Evolutionary conservation across 352 stramenopile species (phyloP), one percentile per base, ranked within the genome.

Genomic region (Phytophthora hibernalis): DNA sequence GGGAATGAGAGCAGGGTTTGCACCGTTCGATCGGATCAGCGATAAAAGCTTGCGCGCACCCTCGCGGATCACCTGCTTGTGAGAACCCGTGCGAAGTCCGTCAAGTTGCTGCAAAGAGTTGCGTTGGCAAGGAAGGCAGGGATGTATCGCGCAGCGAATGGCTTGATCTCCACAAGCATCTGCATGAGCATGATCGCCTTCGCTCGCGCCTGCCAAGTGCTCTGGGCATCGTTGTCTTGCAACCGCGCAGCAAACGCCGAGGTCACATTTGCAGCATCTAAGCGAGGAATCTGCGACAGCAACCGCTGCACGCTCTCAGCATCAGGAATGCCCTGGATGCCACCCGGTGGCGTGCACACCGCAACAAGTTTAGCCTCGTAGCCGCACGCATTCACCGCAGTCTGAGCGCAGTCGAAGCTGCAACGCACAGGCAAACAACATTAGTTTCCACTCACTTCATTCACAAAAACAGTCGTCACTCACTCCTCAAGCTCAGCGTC

Each of bases 111-210:
- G 49, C 50, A 80, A 11, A 90, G 51, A 26, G 20, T 11, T 5
- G 43, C 2, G 51, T 79, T 65, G 13, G 65, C 31, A 3, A 48
- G 47, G 43, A 90, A 77, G 10, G 57, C 59, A 9, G 70, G 57
- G 22, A 86, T 33, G 33, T 81, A 87, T 15, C 45, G 47, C 1
- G 22, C 47, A 26, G 77, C 54, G 12, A 86, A 77, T 4, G 74
- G 59, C 18, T 72, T 67, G 51, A 79, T 79, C 56, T 90, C 78
- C 13, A 84, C 62, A n/a, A 90, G 40, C 52, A 84, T 61, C 38
- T 87, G 68, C 67, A 91, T 72, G 15, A 91, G 56, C 48, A 86
- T 68, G 28, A 91, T 60, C 20, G 68, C 57, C 60, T 87, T 90
- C 12, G 77, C 79, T 21, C 77, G 80, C 30, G 84, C 65, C 49